Base-by-base conservation (phyloP, 352 stramenopile species). In the Globisporangium echinulatum region DNA sequence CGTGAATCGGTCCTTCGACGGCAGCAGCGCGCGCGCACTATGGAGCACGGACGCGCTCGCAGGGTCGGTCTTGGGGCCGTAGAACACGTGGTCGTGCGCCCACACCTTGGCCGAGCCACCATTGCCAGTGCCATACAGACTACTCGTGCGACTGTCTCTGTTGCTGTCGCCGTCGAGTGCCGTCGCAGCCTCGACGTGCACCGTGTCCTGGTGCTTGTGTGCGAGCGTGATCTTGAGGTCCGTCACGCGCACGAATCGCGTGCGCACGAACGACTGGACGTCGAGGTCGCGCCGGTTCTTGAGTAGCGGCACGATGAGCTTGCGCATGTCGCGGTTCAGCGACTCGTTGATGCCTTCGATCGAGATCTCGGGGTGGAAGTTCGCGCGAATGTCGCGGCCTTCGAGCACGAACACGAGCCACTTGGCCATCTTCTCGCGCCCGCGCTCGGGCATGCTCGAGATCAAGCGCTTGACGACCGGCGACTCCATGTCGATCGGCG, bases 401-500 rank as follows among this genome's bases (percentile, higher is more conserved):
- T 87, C 78, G 0, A 90, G 62, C 25, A 90, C 77, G 49, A 88
- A 90, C 25, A 69, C 69, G 43, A 90, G 71, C 80, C 80, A 90
- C 53, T 90, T 88, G 15, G 71, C 70, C 52, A 90, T 79, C 54
- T 88, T 88, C 62, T 82, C 74, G 47, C 73, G 71, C 0, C 81
- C 74, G 60, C 67, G 77, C 46, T 85, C 81, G 1, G 78, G 78
- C 75, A 90, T 82, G 49, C 62, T 85, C n/a, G 65, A 65, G 52
- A 88, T 83, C 44, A 90, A 60, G 0, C 75, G 75, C 64, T 90
- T 75, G 5, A 88, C 72, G 11, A 90, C 75, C 7, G 79, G 75
- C n/a, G 81, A 90, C 40, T 90, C 81, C 79, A 90, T 86, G 54
- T 87, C 71, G 49, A 90, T 85, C 8, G 78, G 81, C 1, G 73